phyloP scores from a whole-genome alignment of 225 moss, liverwort and hornwort genomes.

The Bryum argenteum region DNA sequence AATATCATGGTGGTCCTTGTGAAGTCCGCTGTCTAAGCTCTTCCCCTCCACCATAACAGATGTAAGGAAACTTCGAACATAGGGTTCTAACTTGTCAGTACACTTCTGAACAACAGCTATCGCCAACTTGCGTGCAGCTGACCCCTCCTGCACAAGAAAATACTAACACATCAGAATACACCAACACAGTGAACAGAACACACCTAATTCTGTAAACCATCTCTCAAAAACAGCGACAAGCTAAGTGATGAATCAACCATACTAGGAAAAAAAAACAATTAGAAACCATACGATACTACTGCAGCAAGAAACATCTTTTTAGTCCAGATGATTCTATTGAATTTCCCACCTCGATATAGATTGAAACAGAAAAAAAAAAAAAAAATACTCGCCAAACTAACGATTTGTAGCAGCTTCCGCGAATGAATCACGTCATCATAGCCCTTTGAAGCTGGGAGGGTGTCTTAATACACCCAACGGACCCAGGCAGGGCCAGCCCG shows the following conservation, averaged over 20 bases:
- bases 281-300: not conserved
- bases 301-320: not conserved
- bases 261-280: too few species aligned
- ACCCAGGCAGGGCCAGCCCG: too few species aligned
- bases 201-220: not conserved
- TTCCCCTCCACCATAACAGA: slow-evolving; percentile 88
- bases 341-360: not conserved
- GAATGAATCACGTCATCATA: not conserved
- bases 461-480: too few species aligned
- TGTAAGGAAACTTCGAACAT: slow-evolving; percentile 84
- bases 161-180: not conserved
- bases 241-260: not conserved
- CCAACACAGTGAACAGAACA: not conserved
- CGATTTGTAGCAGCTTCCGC: not conserved
- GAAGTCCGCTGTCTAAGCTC: slow-evolving; percentile 70
- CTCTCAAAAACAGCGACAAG: not conserved
- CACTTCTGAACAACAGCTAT: slow-evolving; percentile 81
- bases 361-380: not conserved
- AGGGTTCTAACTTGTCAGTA: slow-evolving; percentile 85
- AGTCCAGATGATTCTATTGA: not conserved
- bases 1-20: slow-evolving; percentile 77
- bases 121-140: slow-evolving; percentile 82
- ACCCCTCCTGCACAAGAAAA: slow-evolving; percentile 60
- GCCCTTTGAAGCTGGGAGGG: too few species aligned
- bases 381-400: not conserved